A percentile compares a stretch with the other conserved stretches of the same genome.
Evolutionary conservation across 495 filamentous ascomycete species (phyloP).

Genomic region (Penicillium taxi): DNA sequence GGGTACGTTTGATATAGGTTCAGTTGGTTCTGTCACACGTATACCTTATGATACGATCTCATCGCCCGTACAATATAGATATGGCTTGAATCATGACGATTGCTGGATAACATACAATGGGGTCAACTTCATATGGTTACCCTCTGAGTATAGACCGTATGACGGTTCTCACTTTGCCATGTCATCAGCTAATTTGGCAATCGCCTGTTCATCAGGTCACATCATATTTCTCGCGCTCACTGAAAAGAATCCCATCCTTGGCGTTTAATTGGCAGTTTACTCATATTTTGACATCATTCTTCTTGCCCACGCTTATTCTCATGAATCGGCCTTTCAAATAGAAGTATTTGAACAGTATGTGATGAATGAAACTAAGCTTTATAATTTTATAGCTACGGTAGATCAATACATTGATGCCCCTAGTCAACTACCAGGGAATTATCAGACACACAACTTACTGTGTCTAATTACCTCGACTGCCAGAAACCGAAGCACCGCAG

Average conservation of each 20-base stretch:
- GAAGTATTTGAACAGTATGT: too few species aligned
- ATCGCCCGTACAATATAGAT: conserved; percentile 2
- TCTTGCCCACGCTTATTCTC: too few species aligned
- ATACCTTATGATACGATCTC: background rate
- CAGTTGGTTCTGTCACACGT: background rate
- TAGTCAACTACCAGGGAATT: too few species aligned
- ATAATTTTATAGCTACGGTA: too few species aligned
- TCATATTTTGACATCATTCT: too few species aligned
- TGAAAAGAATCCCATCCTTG: conserved; percentile 2
- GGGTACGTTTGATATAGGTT: conserved; percentile 1
- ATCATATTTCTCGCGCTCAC: conserved; percentile 7
- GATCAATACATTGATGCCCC: too few species aligned
- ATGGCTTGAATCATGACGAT: conserved; percentile 6
- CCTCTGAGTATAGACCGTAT: conserved; percentile 13
- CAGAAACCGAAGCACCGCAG: too few species aligned
- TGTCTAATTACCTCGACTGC: too few species aligned
- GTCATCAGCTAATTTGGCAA: conserved; percentile 3
- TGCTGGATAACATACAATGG: conserved; percentile 19
- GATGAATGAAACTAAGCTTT: too few species aligned
- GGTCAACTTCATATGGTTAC: conserved; percentile 15
- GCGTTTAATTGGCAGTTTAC: background rate
- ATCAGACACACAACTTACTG: too few species aligned
- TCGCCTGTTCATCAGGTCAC: conserved; percentile 5
- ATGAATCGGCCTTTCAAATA: background rate
- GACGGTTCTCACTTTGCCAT: conserved; percentile 1